phyloP scores from a whole-genome alignment of 345 rosid genomes.

The Camelina neglecta region DNA sequence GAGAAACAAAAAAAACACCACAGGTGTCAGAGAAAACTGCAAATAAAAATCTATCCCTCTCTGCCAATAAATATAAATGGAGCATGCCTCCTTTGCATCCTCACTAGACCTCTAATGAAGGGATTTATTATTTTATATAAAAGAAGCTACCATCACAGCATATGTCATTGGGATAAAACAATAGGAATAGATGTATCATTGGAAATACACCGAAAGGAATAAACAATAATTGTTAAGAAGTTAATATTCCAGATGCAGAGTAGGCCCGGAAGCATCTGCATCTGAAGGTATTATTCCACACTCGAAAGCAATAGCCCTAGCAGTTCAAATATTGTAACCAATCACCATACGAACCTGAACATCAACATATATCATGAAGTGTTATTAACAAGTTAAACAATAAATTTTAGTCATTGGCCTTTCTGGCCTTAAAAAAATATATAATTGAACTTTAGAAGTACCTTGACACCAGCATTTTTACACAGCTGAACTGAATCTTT shows the following conservation, averaged over 20 bases:
- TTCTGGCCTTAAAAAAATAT: neutral
- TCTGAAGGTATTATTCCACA: slow-evolving; percentile 80
- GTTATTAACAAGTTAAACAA: neutral
- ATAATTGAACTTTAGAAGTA: slow-evolving; percentile 27
- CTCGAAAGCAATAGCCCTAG: slow-evolving; percentile 92
- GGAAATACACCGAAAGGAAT: no score
- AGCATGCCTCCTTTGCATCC: no score
- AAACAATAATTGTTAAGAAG: no score
- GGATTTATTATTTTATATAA: no score
- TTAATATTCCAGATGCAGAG: slow-evolving; percentile 27
- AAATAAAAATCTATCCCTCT: no score
- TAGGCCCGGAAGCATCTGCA: slow-evolving; percentile 66
- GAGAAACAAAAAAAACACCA: no score
- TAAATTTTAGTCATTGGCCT: neutral
- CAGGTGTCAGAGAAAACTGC: no score
- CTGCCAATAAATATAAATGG: no score
- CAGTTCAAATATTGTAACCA: slow-evolving; percentile 94
- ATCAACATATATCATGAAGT: neutral
- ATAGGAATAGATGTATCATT: no score
- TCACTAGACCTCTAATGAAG: no score
- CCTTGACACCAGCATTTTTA: slow-evolving; percentile 93
- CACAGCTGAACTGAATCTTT: slow-evolving; percentile 74
- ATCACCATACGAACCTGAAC: slow-evolving; percentile 94
- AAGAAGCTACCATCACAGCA: no score
- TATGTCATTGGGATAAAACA: no score